These are phyloP conservation scores for Citropsis articulata DNA, from an alignment of 345 rosid genomes.

Conservation along the genomic window DNA sequence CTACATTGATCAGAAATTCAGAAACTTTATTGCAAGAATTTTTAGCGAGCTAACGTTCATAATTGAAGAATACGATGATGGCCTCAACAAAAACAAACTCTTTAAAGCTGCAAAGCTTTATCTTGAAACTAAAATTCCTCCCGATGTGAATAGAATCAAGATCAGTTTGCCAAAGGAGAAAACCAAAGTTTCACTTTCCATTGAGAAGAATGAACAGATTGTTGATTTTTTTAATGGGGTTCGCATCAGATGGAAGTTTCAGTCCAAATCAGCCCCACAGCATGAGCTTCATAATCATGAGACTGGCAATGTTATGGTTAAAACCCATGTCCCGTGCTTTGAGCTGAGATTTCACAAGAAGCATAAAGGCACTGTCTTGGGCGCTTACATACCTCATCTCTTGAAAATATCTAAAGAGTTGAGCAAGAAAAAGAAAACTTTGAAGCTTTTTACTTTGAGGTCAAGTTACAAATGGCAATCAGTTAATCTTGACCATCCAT, in stretches of 20 bases:
- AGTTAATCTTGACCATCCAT: conserved; percentile 31
- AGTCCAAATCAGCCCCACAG: background rate
- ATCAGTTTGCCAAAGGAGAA: background rate
- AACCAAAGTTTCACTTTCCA: conserved; percentile 10
- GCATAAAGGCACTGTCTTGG: conserved; percentile 24
- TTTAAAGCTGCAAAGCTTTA: conserved; percentile 30
- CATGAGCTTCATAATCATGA: background rate
- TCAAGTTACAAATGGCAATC: conserved; percentile 26
- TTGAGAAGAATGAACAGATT: conserved; percentile 24
- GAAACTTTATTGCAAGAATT: too few relatives aligned
- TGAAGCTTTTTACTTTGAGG: conserved; percentile 26
- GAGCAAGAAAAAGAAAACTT: conserved; percentile 16
- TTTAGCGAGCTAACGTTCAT: too few relatives aligned
- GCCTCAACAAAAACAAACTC: too few relatives aligned
- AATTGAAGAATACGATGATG: too few relatives aligned
- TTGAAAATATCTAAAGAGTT: conserved; percentile 15
- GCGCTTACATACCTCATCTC: conserved; percentile 18
- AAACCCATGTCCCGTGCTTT: conserved; percentile 1
- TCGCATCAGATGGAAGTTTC: conserved; percentile 24
- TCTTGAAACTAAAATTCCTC: conserved; percentile 25
- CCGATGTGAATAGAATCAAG: too few relatives aligned
- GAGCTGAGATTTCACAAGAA: conserved; percentile 35
- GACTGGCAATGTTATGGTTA: background rate
- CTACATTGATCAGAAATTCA: too few relatives aligned
- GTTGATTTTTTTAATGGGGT: conserved; percentile 7